A percentile compares a stretch with the other conserved stretches of the same genome.
Evolutionary conservation across 805 yeast species (phyloP).

Genomic region (Groenewaldozyma salmanticensis): DNA sequence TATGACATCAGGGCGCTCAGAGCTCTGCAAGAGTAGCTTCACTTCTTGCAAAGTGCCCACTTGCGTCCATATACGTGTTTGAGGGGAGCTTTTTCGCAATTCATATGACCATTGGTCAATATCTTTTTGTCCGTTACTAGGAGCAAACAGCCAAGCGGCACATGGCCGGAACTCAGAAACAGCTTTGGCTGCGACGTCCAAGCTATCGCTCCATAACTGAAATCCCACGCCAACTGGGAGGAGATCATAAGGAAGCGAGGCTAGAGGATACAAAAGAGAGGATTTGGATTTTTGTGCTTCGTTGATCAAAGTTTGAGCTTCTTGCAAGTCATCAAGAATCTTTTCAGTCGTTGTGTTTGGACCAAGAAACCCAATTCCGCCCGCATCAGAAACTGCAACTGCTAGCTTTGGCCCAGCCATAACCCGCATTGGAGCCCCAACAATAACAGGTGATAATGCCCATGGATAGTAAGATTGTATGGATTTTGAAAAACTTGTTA

Average conservation of each 20-base stretch:
- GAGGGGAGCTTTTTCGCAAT: neutral
- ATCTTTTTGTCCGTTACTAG: neutral
- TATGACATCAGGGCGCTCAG: neutral
- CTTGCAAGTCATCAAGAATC: neutral
- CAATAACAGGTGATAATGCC: neutral
- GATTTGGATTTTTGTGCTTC: neutral
- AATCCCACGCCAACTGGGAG: neutral
- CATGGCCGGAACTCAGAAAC: neutral
- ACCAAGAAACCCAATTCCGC: neutral
- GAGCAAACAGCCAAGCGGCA: neutral
- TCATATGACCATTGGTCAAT: neutral
- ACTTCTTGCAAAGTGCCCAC: neutral
- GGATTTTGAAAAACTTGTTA: too few relatives aligned
- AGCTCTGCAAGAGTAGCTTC: neutral
- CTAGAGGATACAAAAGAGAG: neutral
- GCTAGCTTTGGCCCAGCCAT: neutral
- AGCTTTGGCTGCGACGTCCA: neutral
- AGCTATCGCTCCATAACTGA: neutral
- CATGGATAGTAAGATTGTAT: neutral
- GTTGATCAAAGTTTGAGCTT: neutral
- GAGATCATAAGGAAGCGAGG: neutral
- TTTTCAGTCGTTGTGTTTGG: neutral
- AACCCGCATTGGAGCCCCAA: constrained; percentile 1
- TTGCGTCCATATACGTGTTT: neutral
- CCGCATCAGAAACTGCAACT: neutral